Percentiles rank a stretch among this genome's conserved stretches.
Conservation (phyloP, 352 stramenopile species). For the Phytophthora boehmeriae region DNA sequence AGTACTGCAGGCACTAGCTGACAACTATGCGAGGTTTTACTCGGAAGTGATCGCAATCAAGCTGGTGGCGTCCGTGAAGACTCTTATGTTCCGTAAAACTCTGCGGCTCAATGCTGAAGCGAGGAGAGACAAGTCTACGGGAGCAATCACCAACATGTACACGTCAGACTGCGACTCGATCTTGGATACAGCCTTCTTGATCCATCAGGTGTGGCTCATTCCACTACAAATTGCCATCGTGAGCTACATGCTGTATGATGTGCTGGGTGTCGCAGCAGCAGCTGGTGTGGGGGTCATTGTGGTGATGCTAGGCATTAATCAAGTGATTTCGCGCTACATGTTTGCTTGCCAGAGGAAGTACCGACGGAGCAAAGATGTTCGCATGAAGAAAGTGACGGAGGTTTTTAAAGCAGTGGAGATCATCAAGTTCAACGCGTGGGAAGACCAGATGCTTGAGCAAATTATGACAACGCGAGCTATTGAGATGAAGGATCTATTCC, state of each 20-base stretch:
- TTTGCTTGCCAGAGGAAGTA: slow-evolving; percentile 33
- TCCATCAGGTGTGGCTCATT: slow-evolving; percentile 75
- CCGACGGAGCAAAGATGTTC: slow-evolving; percentile 48
- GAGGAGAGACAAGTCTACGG: slow-evolving; percentile 49
- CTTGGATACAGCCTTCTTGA: slow-evolving; percentile 37
- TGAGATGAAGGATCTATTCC: slow-evolving; percentile 46
- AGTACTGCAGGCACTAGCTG: slow-evolving; percentile 60
- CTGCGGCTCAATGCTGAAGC: slow-evolving; percentile 50
- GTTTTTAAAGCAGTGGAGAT: slow-evolving; percentile 84
- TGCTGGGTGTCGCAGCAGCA: slow-evolving; percentile 43
- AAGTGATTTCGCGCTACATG: slow-evolving; percentile 40
- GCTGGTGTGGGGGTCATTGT: slow-evolving; percentile 50
- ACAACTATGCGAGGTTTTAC: slow-evolving; percentile 53
- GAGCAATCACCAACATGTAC: slow-evolving; percentile 70
- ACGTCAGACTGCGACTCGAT: slow-evolving; percentile 59
- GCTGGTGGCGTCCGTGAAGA: slow-evolving; percentile 55
- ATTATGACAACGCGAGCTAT: slow-evolving; percentile 34
- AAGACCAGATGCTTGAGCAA: slow-evolving; percentile 81
- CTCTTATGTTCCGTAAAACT: slow-evolving; percentile 59
- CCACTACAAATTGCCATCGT: slow-evolving; percentile 53
- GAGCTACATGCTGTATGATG: slow-evolving; percentile 49
- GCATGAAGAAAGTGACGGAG: slow-evolving; percentile 65
- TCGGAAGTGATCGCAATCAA: slow-evolving; percentile 63
- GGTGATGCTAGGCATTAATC: slow-evolving; percentile 39
- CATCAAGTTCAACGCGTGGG: slow-evolving; percentile 95